A percentile compares a stretch with the other conserved stretches of the same genome.
Evolutionary conservation across 2,329 filamentous ascomycete species (phyloP).

Genomic region (Colletotrichum magnum): DNA sequence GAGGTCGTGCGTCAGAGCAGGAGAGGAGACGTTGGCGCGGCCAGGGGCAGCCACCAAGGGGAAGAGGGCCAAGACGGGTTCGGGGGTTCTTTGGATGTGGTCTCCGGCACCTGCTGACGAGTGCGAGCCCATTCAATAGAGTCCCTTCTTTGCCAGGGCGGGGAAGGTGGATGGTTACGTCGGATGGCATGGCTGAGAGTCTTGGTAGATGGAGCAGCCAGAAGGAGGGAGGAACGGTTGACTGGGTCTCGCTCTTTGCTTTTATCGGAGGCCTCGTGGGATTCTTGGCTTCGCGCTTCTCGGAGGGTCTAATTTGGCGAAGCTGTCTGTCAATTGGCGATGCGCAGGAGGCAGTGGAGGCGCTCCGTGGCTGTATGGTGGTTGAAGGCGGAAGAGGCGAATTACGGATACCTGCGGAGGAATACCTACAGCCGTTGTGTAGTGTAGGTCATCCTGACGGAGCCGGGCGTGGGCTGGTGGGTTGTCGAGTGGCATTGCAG

Average conservation of each 20-base stretch:
- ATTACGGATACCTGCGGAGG: background rate
- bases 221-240: background rate
- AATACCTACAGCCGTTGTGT: background rate
- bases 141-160: background rate
- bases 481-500: conserved; percentile 18
- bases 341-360: background rate
- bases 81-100: conserved; percentile 2
- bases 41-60: conserved; percentile 19
- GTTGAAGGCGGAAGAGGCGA: background rate
- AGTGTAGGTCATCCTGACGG: conserved; percentile 10
- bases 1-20: conserved; percentile 28
- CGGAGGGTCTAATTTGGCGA: background rate
- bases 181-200: conserved; percentile 9
- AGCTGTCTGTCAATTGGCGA: conserved; percentile 8
- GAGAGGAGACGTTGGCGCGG: background rate
- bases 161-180: conserved; percentile 15
- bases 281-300: conserved; percentile 32
- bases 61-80: conserved; percentile 8
- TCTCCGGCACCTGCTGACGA: background rate
- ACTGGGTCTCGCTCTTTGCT: conserved; percentile 2
- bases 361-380: background rate
- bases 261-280: conserved; percentile 35
- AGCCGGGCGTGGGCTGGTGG: background rate
- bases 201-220: conserved; percentile 17
- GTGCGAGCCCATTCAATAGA: background rate